Evolutionary conservation across 345 rosid genomes (phyloP).

Genomic region (Hypericum androsaemum): DNA sequence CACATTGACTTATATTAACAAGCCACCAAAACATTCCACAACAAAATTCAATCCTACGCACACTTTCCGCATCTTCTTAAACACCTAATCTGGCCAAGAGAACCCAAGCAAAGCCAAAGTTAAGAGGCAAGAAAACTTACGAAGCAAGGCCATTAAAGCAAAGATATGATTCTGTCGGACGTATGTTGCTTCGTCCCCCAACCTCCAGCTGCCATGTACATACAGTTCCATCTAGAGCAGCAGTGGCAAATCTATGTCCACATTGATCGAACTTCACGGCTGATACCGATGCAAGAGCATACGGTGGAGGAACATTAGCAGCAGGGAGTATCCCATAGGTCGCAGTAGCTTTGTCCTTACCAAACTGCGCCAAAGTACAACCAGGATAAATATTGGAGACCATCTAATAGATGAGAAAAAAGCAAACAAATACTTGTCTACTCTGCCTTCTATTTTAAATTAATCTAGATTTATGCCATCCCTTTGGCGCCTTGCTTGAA

Average conservation of each 20-base stretch:
- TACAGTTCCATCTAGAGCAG: constrained; percentile 84
- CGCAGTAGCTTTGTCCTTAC: constrained; percentile 68
- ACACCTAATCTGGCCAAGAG: constrained; percentile 4
- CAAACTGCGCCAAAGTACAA: constrained; percentile 48
- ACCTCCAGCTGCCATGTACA: constrained; percentile 94
- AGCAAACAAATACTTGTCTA: no score
- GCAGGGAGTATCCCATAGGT: constrained; percentile 91
- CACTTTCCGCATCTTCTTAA: not conserved
- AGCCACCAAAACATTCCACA: no score
- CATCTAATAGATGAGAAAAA: no score
- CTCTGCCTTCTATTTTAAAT: no score
- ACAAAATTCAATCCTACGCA: not conserved
- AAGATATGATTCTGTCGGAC: constrained; percentile 78
- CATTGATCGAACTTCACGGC: constrained; percentile 73
- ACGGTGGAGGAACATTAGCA: constrained; percentile 76
- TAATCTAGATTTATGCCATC: no score
- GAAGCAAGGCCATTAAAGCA: constrained; percentile 77
- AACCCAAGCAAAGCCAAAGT: not conserved
- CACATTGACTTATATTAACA: no score
- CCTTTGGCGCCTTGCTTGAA: no score
- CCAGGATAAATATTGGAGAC: no score
- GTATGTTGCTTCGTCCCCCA: constrained; percentile 77
- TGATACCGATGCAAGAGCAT: constrained; percentile 80
- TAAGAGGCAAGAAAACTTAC: constrained; percentile 37
- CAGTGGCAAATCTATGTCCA: constrained; percentile 85